Base-by-base conservation (phyloP, 306 rosid genomes). In the peach (Prunus persica) region DNA sequence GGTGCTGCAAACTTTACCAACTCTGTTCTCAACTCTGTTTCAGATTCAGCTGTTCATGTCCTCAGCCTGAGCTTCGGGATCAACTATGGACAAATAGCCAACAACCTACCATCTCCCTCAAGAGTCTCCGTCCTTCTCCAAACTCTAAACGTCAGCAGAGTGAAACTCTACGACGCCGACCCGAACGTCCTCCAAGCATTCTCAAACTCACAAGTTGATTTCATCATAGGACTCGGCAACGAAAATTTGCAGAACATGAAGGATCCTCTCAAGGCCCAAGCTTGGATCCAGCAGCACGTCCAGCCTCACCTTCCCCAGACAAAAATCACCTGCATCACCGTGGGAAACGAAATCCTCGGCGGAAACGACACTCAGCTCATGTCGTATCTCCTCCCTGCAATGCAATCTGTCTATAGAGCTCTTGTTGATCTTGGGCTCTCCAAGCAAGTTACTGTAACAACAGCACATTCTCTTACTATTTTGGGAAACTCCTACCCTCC, bases 91-190 rank as follows among this genome's bases (percentile, higher is more conserved):
- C 94, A 91, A 51, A 89, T 87, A 65, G 97, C 94, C n/a, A 80
- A 86, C 82, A 86, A 91, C 74, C 90, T 93, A 2, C 98, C 98
- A 2, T 78, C 93, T 15, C 93, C 89, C 0, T 72, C 97, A 6
- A 78, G 82, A 1, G 98, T 93, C 0, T 61, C 88, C 18, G 7
- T 16, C 51, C 97, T 93, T 15, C 85, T 93, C 80, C 78, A 76
- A 49, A 82, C 91, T 9, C 82, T 91, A 52, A 93, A 88, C 64
- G 83, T 91, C 28, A 90, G 80, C 11, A 85, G 90, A 76, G 87
- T 93, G 46, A 93, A 93, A 78, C 90, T 93, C 74, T 93, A 93
- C 78, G 98, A 93, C 57, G 93, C 97, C 24, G 98, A 93, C 70
- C 96, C 98, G 8, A 87, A 88, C 62, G 98, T 93, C 38, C 91